A percentile compares a stretch with the other conserved stretches of the same genome.
phyloP scores from a whole-genome alignment of 305 asterid genomes.

The Solanum aculeatissimum region DNA sequence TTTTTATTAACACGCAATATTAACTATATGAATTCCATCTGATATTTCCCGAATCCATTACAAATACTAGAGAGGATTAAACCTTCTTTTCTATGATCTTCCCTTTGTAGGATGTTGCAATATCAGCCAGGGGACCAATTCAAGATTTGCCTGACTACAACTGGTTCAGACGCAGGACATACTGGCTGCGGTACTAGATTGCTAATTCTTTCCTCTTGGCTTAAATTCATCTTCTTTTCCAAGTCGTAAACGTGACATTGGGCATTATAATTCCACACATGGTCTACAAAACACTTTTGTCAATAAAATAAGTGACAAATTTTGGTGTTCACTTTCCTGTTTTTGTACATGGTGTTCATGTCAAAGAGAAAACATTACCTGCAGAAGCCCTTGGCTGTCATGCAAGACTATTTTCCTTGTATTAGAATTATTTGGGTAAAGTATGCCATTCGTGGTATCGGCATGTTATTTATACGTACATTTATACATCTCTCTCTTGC shows the following conservation, averaged over 20 bases:
- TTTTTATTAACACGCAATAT: not conserved
- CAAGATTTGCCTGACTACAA: constrained; percentile 89
- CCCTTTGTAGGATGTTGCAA: constrained; percentile 59
- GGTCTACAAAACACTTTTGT: not conserved
- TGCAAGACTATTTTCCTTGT: not conserved
- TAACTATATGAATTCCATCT: not conserved
- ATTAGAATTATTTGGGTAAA: not conserved
- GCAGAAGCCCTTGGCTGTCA: not conserved
- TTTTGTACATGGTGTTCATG: not conserved
- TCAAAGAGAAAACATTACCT: not conserved
- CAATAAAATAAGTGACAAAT: not conserved
- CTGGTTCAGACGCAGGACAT: constrained; percentile 99
- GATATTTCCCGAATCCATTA: not conserved
- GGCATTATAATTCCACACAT: not conserved
- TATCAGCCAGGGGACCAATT: constrained; percentile 75
- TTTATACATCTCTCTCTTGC: not conserved
- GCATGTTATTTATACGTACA: not conserved
- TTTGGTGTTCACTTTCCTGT: not conserved
- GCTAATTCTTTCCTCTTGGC: not conserved
- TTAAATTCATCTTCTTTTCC: not conserved
- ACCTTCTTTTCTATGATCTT: not conserved
- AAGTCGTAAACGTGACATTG: not conserved
- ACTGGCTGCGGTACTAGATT: constrained; percentile 79
- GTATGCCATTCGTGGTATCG: not conserved
- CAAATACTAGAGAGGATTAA: not conserved